Evolutionary conservation across 2,329 filamentous ascomycete genomes (phyloP), one percentile per base, ranked within the genome.

Genomic region (Arthrobotrys entomopaga): DNA sequence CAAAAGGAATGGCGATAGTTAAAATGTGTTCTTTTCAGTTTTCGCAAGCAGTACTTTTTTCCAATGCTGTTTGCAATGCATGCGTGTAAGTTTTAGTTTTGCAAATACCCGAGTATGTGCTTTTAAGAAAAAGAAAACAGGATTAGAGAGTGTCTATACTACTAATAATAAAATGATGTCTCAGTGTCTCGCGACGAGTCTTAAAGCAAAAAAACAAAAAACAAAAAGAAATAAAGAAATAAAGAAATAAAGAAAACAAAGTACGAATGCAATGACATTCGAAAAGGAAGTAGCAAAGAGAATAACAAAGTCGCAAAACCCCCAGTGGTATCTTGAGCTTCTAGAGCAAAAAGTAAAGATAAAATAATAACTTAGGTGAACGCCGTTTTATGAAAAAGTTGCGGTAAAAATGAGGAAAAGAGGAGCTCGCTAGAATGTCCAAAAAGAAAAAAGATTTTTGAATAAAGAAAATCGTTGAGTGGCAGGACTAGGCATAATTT

Each of bases 311-410:
- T 34, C 29, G 29, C 29, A 65, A 43, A 66, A 73, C 61, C 34
- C 69, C 69, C 38, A 20, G 54, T 66, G 69, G 69, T 73, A 73
- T 73, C 69, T 65, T 57, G 22, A 24, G 58, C 11, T 42, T 73
- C 67, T 72, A 72, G 48, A 64, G 48, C 50, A 59, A 52, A 34
- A 64, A 50, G 53, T 53, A 38, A 16, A 52, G 29, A 24, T 16
- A 48, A 43, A 22, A 19, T 29, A 52, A 52, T 65, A 59, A 58
- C 59, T 15, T 49, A 50, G 56, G 57, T 50, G 56, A 73, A 73
- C 69, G 69, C 69, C 69, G 56, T 66, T 34, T 20, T 52, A 50
- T 59, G 58, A 53, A 48, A 34, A 50, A 63, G 24, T 16, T 59
- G 24, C 19, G 29, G 26, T 48, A 8, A 20, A 19, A 66, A 54